Conservation (phyloP, 805 yeast species). For the Barnettozyma pratensis region DNA sequence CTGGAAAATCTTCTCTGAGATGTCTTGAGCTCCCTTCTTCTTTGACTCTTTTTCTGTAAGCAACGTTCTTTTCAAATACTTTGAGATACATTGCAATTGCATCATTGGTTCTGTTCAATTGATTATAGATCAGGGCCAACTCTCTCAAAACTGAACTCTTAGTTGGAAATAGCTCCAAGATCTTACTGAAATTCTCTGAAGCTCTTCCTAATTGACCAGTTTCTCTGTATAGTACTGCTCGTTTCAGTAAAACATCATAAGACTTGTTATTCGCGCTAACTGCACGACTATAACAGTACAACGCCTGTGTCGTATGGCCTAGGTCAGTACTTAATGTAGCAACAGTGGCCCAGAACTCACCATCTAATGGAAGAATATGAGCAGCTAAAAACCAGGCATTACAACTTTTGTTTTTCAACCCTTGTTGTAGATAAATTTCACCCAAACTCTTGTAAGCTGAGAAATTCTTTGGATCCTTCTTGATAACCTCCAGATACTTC, state of each 20-base stretch:
- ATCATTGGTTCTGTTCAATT: slow-evolving; percentile 56
- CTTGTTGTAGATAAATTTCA: slow-evolving; percentile 69
- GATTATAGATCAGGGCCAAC: slow-evolving; percentile 45
- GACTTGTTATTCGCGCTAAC: slow-evolving; percentile 43
- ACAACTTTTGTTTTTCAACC: slow-evolving; percentile 66
- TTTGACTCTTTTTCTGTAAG: slow-evolving; percentile 28
- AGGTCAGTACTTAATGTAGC: slow-evolving; percentile 62
- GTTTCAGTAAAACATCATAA: slow-evolving; percentile 51
- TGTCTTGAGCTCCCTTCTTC: slow-evolving; percentile 25
- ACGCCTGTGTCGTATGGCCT: slow-evolving; percentile 70
- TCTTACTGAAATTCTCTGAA: slow-evolving; percentile 60
- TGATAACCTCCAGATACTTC: slow-evolving; percentile 63
- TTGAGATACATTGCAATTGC: slow-evolving; percentile 68
- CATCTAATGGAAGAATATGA: slow-evolving; percentile 68
- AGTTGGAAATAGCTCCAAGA: slow-evolving; percentile 51
- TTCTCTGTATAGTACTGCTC: slow-evolving; percentile 65
- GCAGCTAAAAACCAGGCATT: slow-evolving; percentile 82
- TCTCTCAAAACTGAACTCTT: slow-evolving; percentile 59
- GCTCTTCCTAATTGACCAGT: slow-evolving; percentile 67
- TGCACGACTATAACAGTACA: slow-evolving; percentile 70
- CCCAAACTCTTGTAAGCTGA: slow-evolving; percentile 88
- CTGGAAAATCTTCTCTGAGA: slow-evolving; percentile 32
- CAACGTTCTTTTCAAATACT: slow-evolving; percentile 55
- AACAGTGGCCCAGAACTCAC: slow-evolving; percentile 71
- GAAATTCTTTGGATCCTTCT: slow-evolving; percentile 69